Base-by-base conservation (phyloP, 2,329 filamentous ascomycete genomes). In the Bipolaris oryzae region DNA sequence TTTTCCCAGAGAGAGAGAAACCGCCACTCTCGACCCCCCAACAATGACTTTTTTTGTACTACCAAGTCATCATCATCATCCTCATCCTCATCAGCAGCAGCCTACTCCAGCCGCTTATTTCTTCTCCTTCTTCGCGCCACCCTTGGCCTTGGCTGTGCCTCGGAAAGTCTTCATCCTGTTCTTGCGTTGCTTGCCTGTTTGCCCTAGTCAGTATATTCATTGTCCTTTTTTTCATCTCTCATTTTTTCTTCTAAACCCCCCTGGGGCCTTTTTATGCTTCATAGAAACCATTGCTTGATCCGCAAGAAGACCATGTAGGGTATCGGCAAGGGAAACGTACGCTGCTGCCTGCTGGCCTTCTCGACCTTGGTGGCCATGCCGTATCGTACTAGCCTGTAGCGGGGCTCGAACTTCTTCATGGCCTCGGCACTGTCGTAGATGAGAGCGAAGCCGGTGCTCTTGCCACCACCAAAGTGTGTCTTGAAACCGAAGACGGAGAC, bases 321-420 rank as follows among this genome's bases (percentile, higher is more conserved):
- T 34, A 28, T 39, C 34, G 55, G n/a, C 31, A 55, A 16, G 39
- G 57, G 52, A 46, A 53, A 96, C 94, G 79, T 93, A 97, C 95
- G 93, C 85, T 99, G 95, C 85, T 99, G 95, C 88, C 95, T 91
- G 85, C 88, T 92, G 76, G 95, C 88, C 86, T 93, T 94, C 90
- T 99, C 95, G 81, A 92, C 86, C 91, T 98, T 98, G 81, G 82
- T 86, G 77, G 92, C 94, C 74, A 91, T 85, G 79, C 94, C 95
- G 79, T 96, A 91, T 74, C 95, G 89, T 81, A 99, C 87, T 74
- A 97, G 88, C 82, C 95, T 89, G 90, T 97, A 97, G 84, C 90
- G 89, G 76, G 95, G 95, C 89, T 99, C 95, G 83, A 98, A 99
- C 85, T 98, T 98, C 91, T 97, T 97, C 89, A 99, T 89, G 76